A percentile compares a stretch with the other conserved stretches of the same genome.
Evolutionary conservation across 2,329 filamentous ascomycete genomes (phyloP).

Genomic region (Chaetothyriales sp.): DNA sequence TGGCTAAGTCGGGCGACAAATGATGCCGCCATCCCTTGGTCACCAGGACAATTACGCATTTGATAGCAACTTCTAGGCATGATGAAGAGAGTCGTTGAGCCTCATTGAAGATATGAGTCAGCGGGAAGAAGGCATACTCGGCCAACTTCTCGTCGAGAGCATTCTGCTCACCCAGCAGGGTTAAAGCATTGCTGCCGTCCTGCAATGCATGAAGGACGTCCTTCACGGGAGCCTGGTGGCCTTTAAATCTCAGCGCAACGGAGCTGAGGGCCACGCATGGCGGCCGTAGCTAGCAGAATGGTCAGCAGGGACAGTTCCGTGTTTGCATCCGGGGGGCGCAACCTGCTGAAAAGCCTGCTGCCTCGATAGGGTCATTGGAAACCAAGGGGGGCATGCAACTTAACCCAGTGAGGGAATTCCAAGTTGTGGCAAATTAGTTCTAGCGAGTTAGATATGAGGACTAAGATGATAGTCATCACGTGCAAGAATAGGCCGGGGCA

Average conservation of each 20-base stretch:
- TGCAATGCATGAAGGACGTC: slow-evolving; percentile 38
- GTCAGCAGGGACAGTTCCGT: slow-evolving; percentile 13
- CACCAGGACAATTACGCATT: slow-evolving; percentile 61
- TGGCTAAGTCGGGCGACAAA: slow-evolving; percentile 58
- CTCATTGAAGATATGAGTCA: slow-evolving; percentile 72
- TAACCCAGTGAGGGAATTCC: neutral
- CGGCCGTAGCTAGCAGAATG: slow-evolving; percentile 37
- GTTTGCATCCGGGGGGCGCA: slow-evolving; percentile 1
- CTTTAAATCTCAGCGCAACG: slow-evolving; percentile 37
- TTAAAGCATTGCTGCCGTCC: slow-evolving; percentile 27
- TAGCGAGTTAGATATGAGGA: neutral
- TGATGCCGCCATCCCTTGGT: slow-evolving; percentile 63
- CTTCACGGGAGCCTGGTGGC: slow-evolving; percentile 30
- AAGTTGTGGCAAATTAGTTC: neutral
- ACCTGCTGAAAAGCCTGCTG: slow-evolving; percentile 32
- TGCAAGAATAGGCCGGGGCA: neutral
- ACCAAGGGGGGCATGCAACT: neutral
- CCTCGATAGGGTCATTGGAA: slow-evolving; percentile 24
- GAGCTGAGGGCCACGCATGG: slow-evolving; percentile 47
- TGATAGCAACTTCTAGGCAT: slow-evolving; percentile 58
- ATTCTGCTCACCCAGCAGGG: slow-evolving; percentile 27
- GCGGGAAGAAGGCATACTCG: slow-evolving; percentile 88
- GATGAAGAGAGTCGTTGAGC: slow-evolving; percentile 58
- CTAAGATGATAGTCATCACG: neutral
- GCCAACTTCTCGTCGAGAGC: slow-evolving; percentile 66